Conservation (phyloP, 2,329 filamentous ascomycete species). For the Sclerotiophoma versabilis region DNA sequence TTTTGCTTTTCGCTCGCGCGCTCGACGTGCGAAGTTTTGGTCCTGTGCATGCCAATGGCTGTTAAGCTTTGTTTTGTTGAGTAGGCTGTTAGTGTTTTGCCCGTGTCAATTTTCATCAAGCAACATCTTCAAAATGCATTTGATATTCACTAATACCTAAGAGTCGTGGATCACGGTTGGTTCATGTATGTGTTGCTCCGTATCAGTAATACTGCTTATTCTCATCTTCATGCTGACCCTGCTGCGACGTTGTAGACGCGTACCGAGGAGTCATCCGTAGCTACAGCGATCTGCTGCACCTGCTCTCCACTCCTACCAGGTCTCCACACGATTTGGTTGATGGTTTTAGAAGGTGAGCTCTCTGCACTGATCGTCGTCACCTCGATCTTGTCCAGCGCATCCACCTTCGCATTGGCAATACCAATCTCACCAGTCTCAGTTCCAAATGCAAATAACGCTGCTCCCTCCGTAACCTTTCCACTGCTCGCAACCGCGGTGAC, state of each 20-base stretch:
- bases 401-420: constrained; percentile 14
- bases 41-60: too few relatives aligned
- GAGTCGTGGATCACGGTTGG: not conserved
- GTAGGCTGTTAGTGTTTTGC: too few relatives aligned
- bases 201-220: too few relatives aligned
- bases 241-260: constrained; percentile 40
- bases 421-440: constrained; percentile 42
- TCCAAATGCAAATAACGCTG: constrained; percentile 40
- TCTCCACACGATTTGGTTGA: constrained; percentile 47
- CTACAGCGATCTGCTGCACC: constrained; percentile 47
- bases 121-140: too few relatives aligned
- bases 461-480: not conserved
- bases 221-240: not conserved
- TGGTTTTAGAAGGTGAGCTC: constrained; percentile 34
- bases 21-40: too few relatives aligned
- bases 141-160: too few relatives aligned
- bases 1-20: too few relatives aligned
- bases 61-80: too few relatives aligned
- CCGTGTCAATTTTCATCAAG: too few relatives aligned
- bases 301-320: constrained; percentile 18
- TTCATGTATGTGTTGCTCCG: not conserved
- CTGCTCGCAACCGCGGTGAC: constrained; percentile 43
- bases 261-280: constrained; percentile 52
- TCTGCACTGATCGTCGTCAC: constrained; percentile 23
- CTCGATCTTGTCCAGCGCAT: constrained; percentile 23